Evolutionary conservation across 345 rosid genomes (phyloP).

Genomic region (Gossypium arboreum): DNA sequence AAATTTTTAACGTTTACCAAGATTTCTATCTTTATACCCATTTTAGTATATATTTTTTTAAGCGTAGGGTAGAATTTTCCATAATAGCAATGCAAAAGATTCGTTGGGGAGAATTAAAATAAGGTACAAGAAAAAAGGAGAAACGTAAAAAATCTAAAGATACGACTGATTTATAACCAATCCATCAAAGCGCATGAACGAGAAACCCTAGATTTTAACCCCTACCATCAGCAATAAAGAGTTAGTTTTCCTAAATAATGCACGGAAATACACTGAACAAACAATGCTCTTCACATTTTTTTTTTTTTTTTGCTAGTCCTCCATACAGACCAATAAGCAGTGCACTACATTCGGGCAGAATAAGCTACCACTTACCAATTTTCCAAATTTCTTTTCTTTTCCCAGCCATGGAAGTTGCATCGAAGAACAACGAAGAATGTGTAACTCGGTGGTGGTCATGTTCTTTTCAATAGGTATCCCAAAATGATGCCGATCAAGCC

Average conservation of each 20-base stretch:
- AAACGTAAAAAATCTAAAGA: too few species aligned
- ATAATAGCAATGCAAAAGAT: too few species aligned
- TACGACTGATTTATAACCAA: background rate
- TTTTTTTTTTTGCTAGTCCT: background rate
- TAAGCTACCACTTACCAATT: constrained; percentile 19
- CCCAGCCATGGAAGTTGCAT: background rate
- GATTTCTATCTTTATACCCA: too few species aligned
- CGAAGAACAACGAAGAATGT: background rate
- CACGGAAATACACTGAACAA: constrained; percentile 12
- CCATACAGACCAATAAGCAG: constrained; percentile 6
- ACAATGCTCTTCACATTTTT: constrained; percentile 10
- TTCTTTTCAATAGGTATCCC: constrained; percentile 68
- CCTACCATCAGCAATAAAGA: background rate
- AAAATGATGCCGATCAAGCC: constrained; percentile 67
- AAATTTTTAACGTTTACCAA: too few species aligned
- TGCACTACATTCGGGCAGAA: constrained; percentile 15
- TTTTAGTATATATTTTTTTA: too few species aligned
- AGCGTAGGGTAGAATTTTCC: too few species aligned
- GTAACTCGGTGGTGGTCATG: constrained; percentile 28
- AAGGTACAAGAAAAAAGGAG: too few species aligned
- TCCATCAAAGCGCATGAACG: background rate
- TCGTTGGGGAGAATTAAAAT: too few species aligned
- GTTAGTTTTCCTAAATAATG: background rate
- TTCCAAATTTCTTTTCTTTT: constrained; percentile 16
- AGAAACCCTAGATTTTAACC: background rate